Conservation (phyloP, 2,329 filamentous ascomycete species). For the Fusarium continuum region DNA sequence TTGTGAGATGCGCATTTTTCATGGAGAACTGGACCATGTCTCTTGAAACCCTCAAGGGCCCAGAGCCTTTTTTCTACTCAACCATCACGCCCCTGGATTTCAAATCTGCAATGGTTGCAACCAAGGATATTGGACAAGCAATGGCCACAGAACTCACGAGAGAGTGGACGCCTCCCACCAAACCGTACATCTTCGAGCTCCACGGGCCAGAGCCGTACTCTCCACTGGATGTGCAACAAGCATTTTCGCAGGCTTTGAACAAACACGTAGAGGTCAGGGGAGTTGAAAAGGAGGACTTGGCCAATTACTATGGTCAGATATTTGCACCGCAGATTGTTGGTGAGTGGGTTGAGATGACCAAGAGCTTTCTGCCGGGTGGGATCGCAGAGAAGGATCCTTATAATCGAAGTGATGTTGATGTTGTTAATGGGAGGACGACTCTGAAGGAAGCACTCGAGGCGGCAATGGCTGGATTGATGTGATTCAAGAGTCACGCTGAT, state of each 20-base stretch:
- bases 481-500: too few relatives aligned
- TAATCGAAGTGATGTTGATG: constrained; percentile 8
- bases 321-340: constrained; percentile 39
- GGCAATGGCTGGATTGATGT: not conserved
- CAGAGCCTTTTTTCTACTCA: constrained; percentile 47
- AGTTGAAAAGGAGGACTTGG: constrained; percentile 40
- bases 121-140: constrained; percentile 36
- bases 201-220: constrained; percentile 45
- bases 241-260: constrained; percentile 42
- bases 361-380: constrained; percentile 44
- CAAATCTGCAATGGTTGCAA: constrained; percentile 46
- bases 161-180: constrained; percentile 20
- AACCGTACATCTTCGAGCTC: constrained; percentile 46
- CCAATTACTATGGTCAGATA: constrained; percentile 28
- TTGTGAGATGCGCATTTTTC: constrained; percentile 49
- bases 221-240: constrained; percentile 43
- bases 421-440: constrained; percentile 37
- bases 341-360: constrained; percentile 46
- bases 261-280: constrained; percentile 42
- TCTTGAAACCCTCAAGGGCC: constrained; percentile 40
- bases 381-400: constrained; percentile 30
- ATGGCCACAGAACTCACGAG: constrained; percentile 42
- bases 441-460: constrained; percentile 28
- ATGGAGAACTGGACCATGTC: constrained; percentile 52
- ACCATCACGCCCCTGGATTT: constrained; percentile 48